Evolutionary conservation across 805 yeast genomes (phyloP), one percentile per base, ranked within the genome.

Genomic region (Metschnikowia proteae): DNA sequence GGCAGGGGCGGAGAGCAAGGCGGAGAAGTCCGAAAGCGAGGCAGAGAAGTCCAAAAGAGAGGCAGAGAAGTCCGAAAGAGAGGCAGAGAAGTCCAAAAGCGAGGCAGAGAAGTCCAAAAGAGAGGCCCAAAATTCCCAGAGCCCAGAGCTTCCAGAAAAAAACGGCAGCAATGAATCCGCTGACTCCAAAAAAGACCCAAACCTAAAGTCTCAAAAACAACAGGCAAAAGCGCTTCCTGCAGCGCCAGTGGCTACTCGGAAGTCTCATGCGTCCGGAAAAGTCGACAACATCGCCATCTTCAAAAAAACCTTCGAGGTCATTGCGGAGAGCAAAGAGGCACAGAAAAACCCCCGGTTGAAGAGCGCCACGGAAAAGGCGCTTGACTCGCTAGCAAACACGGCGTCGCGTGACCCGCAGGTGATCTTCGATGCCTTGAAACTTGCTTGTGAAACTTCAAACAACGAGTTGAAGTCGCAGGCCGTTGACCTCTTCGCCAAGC

Each of bases 401-500:
- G 64, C 67, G 17, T 58, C 76, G 17, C 76, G 78, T 17, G 71
- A 74, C 26, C 75, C 78, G 32, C 70, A 67, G 28, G 66, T 77
- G n/a, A 75, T 92, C 9, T 88, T 90, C 62, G 92, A 87, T 50
- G 87, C 96, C 0, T 73, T 92, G 58, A 78, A 88, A 59, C 65
- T 82, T 8, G 80, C 88, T 3, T 88, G 95, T 63, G 89, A 88
- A 58, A 76, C 84, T 9, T 71, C 81, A 27, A 81, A 78, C 50
- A 73, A 75, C 32, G 88, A 82, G 10, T 76, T 88, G 39, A 86
- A 86, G 57, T 76, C 84, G 13, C 74, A 78, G 39, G 89, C 97
- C 0, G 74, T 92, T 54, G 97, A 92, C 62, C 80, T 92, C 54
- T 78, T 94, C 49, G 87, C 96, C 46, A 94, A 91, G 64, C 75